Base-by-base conservation (phyloP, 257 asterid genomes). In the Gentiana dahurica region DNA sequence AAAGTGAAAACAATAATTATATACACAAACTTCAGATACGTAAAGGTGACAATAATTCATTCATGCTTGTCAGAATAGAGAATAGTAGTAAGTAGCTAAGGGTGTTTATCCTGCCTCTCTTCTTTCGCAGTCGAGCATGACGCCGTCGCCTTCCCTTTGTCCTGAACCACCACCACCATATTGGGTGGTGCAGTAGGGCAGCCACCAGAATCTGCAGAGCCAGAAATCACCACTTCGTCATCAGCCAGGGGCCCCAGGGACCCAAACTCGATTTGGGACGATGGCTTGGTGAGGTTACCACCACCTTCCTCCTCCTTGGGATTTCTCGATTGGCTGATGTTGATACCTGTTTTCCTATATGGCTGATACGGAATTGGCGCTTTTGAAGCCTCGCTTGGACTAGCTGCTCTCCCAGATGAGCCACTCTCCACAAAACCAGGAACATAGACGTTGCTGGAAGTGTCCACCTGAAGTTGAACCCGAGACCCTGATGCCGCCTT, bases 191-290 rank as follows among this genome's bases (percentile, higher is more conserved):
- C 36, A 39, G 36, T 58, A 53, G 36, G 24, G 58, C 33, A 15
- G 58, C 33, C 36, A 49, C 77, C 48, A 49, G 64, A 64, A 41
- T 12, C 53, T 55, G 69, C 43, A 37, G 81, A 50, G 61, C 65
- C 64, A 53, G 81, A 61, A 36, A 77, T 58, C 63, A 73, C 57
- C 46, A 24, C 24, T 24, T 24, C 24, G 53, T 69, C 81, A 47
- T 73, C 83, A n/a, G 82, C 76, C 1, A 89, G 71, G 49, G 66
- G 55, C 62, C 95, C 94, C 36, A 86, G 44, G 11, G 97, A 76
- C 55, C 97, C 97, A 67, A 89, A 89, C 64, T 81, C 84, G 55
- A 83, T 78, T 70, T n/a, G 57, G 48, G 71, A 53, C 11, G 69
- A 51, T 8, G 73, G 54, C 44, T 57, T 62, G 34, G 65, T 12